Evolutionary conservation across 2,329 filamentous ascomycete species (phyloP), one percentile per base, ranked within the genome.

Genomic region (Aspergillus persii): DNA sequence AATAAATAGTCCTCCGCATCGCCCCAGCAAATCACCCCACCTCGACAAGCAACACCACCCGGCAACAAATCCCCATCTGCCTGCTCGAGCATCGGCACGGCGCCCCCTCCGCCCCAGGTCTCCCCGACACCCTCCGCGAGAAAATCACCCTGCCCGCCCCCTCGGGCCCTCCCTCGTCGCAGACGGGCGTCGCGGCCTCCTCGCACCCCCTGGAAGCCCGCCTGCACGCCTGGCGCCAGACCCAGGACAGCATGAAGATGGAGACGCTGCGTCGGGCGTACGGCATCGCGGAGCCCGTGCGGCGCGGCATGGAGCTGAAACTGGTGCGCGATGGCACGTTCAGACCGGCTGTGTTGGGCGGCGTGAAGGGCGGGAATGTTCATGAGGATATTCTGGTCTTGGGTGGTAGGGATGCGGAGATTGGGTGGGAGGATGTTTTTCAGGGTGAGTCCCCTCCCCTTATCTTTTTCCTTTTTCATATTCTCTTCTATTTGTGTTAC

Each of bases 351-450:
- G 87, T 85, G 50, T 80, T 96, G 57, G 84, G 86, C 49, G 86
- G 88, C 48, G 54, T 80, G 72, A 67, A 76, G 63, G 68, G 81
- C 51, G 83, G 85, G 9, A 86, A 87, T 71, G 83, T 98, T 54
- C 93, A 97, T 79, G 91, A 92, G 81, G 94, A 98, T 75, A 92
- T 99, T 63, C 79, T 99, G 71, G 69, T 69, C 26, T 58, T 78
- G 39, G 84, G 83, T 61, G 93, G 92, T 3, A 81, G 87, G 71
- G 95, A 98, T 74, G 80, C 84, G 30, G 89, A 85, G 69, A 82
- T 96, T 68, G 86, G 83, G 8, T 99, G 95, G 95, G 95, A 99
- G 83, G 95, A 98, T 80, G 87, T 99, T 23, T 98, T 89, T 74
- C 86, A 84, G 23, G 91, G 92, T 79, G 76, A 74, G 77, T 77